phyloP scores from a whole-genome alignment of 139 green algal genomes.

The Chlorella sp. region DNA sequence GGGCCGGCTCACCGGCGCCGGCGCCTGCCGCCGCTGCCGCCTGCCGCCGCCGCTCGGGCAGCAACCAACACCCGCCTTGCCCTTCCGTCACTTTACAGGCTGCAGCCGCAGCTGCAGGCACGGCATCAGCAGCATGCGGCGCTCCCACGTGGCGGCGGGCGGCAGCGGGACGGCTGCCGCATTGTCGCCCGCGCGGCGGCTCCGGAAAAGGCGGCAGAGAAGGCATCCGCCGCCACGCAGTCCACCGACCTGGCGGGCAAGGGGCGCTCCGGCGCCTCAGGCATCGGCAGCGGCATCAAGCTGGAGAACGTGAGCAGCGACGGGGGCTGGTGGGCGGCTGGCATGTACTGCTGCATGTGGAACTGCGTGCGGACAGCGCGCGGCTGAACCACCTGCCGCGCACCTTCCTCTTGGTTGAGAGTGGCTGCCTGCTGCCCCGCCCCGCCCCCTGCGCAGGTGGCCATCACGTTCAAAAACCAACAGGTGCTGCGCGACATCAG shows the following conservation, averaged over 20 bases:
- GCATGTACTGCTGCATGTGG: too few relatives aligned
- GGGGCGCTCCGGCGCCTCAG: conserved; percentile 30
- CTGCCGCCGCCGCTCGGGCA: background rate
- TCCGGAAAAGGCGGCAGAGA: background rate
- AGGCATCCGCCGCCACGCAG: background rate
- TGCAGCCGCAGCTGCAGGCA: background rate
- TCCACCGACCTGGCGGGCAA: background rate
- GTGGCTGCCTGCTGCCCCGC: background rate
- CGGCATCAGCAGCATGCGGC: conserved; percentile 27
- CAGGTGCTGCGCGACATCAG: conserved; percentile 88
- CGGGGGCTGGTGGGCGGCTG: too few relatives aligned
- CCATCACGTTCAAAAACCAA: conserved; percentile 93
- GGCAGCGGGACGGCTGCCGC: conserved; percentile 5
- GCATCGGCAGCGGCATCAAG: conserved; percentile 76
- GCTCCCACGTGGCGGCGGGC: background rate
- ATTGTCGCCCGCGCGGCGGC: conserved; percentile 2
- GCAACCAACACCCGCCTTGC: too few relatives aligned
- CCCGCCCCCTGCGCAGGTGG: conserved; percentile 1
- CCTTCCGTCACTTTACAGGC: background rate
- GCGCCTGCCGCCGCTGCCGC: background rate
- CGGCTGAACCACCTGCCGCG: too few relatives aligned
- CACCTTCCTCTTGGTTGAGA: too few relatives aligned
- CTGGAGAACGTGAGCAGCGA: conserved; percentile 74
- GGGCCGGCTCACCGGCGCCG: background rate
- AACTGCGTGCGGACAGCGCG: too few relatives aligned